Evolutionary conservation across 2,329 filamentous ascomycete genomes (phyloP).

Genomic region (Nemania abortiva): DNA sequence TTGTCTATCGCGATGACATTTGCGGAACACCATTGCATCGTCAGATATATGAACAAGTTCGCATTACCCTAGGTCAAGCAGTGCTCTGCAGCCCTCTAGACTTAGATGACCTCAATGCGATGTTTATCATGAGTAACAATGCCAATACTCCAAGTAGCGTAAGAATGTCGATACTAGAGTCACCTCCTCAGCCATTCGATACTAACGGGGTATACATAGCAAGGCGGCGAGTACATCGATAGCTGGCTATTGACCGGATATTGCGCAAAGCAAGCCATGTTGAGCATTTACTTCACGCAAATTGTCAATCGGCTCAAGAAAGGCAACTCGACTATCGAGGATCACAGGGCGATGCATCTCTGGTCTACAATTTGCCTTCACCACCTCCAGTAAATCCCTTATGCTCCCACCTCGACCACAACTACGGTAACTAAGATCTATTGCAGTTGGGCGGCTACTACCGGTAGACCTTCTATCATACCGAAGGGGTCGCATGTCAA

Average conservation of each 20-base stretch:
- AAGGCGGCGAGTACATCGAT: slow-evolving; percentile 56
- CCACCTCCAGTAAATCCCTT: slow-evolving; percentile 52
- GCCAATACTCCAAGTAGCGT: slow-evolving; percentile 49
- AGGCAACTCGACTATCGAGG: slow-evolving; percentile 49
- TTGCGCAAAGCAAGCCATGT: slow-evolving; percentile 58
- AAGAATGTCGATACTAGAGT: slow-evolving; percentile 18
- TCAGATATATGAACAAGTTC: slow-evolving; percentile 56
- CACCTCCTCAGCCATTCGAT: background rate
- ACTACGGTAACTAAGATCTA: slow-evolving; percentile 3
- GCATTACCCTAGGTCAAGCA: slow-evolving; percentile 55
- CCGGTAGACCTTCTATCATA: slow-evolving; percentile 55
- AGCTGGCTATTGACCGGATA: slow-evolving; percentile 59
- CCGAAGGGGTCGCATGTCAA: slow-evolving; percentile 53
- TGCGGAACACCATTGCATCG: slow-evolving; percentile 50
- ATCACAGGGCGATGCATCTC: slow-evolving; percentile 53
- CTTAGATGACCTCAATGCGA: slow-evolving; percentile 56
- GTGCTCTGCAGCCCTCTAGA: slow-evolving; percentile 56
- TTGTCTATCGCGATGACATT: slow-evolving; percentile 52
- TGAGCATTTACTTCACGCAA: slow-evolving; percentile 58
- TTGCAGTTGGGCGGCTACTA: slow-evolving; percentile 57
- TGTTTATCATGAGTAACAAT: slow-evolving; percentile 56
- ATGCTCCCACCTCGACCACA: background rate
- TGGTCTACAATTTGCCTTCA: slow-evolving; percentile 55
- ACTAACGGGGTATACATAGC: slow-evolving; percentile 36
- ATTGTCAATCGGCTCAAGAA: slow-evolving; percentile 54